Conservation (phyloP, 2,329 filamentous ascomycete genomes). For the Clathrospora elynae region DNA sequence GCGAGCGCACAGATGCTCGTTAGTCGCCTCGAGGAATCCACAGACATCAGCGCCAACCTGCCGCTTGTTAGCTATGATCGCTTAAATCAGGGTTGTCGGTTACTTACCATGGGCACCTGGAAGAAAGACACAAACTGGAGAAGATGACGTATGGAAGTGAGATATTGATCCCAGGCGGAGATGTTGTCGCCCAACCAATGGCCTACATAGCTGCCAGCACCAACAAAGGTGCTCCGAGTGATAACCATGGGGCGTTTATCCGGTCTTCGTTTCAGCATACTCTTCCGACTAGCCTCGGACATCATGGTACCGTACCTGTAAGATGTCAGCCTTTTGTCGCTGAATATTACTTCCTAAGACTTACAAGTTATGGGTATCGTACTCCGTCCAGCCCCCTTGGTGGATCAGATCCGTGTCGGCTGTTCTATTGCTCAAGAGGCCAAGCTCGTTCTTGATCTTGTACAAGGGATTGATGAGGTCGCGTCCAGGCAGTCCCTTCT, state of each 20-base stretch:
- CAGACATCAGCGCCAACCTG: slow-evolving; percentile 67
- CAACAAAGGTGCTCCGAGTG: slow-evolving; percentile 76
- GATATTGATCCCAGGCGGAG: slow-evolving; percentile 52
- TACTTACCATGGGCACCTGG: slow-evolving; percentile 51
- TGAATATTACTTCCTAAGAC: slow-evolving; percentile 37
- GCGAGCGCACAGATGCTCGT: slow-evolving; percentile 70
- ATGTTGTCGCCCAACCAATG: slow-evolving; percentile 64
- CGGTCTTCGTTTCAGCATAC: slow-evolving; percentile 72
- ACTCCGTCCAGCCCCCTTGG: slow-evolving; percentile 68
- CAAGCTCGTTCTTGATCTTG: slow-evolving; percentile 64
- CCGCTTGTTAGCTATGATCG: background rate
- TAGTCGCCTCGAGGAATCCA: slow-evolving; percentile 70
- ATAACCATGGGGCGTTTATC: slow-evolving; percentile 70
- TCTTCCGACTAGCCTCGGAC: slow-evolving; percentile 67
- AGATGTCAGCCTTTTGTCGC: background rate
- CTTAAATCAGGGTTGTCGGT: too few relatives aligned
- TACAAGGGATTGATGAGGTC: slow-evolving; percentile 69
- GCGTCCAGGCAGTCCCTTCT: slow-evolving; percentile 63
- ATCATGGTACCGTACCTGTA: slow-evolving; percentile 71
- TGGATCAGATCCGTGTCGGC: slow-evolving; percentile 71
- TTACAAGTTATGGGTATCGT: slow-evolving; percentile 75
- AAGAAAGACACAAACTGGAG: slow-evolving; percentile 54
- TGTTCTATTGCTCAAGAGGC: slow-evolving; percentile 53
- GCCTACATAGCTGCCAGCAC: slow-evolving; percentile 65
- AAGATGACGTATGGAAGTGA: slow-evolving; percentile 48